phyloP scores from a whole-genome alignment of 139 green algal genomes.

The Tetradesmus obliquus region DNA sequence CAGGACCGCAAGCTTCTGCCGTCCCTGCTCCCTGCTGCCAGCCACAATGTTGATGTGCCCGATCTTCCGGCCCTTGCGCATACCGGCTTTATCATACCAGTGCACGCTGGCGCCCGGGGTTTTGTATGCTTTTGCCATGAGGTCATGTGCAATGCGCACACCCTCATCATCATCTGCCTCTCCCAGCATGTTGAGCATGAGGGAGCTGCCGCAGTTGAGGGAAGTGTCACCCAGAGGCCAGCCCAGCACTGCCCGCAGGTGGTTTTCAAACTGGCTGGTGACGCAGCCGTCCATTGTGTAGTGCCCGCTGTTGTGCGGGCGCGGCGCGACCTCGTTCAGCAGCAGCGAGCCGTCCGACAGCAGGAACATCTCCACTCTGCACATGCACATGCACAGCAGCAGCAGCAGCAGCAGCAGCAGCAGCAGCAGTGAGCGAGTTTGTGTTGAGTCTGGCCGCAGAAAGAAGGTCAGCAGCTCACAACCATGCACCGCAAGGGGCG shows the following conservation, averaged over 20 bases:
- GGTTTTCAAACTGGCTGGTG: constrained; percentile 95
- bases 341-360: constrained; percentile 84
- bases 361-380: constrained; percentile 96
- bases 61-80: constrained; percentile 76
- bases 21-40: constrained; percentile 54
- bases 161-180: constrained; percentile 84
- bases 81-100: constrained; percentile 95
- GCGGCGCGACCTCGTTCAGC: constrained; percentile 97
- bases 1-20: constrained; percentile 67
- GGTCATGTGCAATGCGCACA: constrained; percentile 66
- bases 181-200: constrained; percentile 87
- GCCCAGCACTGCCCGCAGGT: constrained; percentile 94
- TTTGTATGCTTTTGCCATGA: constrained; percentile 80
- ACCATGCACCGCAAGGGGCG: neutral
- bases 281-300: constrained; percentile 97
- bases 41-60: constrained; percentile 91
- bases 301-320: constrained; percentile 98
- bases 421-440: neutral
- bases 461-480: neutral
- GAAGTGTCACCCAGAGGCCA: constrained; percentile 93
- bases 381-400: neutral
- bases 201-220: constrained; percentile 57
- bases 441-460: neutral
- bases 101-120: constrained; percentile 77
- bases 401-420: neutral